Percentiles rank a stretch among this genome's conserved stretches.
phyloP scores from a whole-genome alignment of 2,329 filamentous ascomycete species.

The Aspergillus amoenus region DNA sequence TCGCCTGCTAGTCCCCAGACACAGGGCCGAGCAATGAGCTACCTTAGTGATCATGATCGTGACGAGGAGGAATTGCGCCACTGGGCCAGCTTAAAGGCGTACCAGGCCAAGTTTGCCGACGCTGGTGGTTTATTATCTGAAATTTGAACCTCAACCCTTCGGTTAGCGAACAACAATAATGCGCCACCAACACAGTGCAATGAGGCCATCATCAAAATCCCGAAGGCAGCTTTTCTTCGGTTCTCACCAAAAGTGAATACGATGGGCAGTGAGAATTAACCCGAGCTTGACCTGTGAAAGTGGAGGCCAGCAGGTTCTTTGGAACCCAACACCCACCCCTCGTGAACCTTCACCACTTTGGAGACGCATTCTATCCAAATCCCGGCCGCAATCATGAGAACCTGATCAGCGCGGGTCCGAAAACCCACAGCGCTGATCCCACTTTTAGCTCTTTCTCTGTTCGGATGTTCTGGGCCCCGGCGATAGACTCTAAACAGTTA shows the following conservation, averaged over 20 bases:
- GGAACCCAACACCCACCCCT: not conserved
- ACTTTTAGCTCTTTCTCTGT: not conserved
- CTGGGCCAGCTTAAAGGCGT: slow-evolving; percentile 78
- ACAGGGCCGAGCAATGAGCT: slow-evolving; percentile 34
- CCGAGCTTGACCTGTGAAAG: not conserved
- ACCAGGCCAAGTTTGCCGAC: slow-evolving; percentile 70
- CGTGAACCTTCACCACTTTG: not conserved
- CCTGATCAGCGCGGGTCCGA: not conserved
- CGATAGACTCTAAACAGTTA: not conserved
- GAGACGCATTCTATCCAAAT: no score
- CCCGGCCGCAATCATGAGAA: not conserved
- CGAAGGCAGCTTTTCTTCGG: not conserved
- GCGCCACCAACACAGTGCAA: not conserved
- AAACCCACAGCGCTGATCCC: no score
- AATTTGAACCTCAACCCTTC: slow-evolving; percentile 18
- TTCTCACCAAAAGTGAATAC: not conserved
- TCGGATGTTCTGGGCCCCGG: not conserved
- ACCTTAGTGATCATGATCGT: slow-evolving; percentile 51
- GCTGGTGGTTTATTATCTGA: slow-evolving; percentile 53
- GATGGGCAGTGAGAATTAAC: not conserved
- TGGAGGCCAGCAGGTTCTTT: not conserved
- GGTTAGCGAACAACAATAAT: not conserved
- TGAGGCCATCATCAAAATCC: no score
- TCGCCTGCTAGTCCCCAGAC: slow-evolving; percentile 29
- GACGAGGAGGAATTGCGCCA: slow-evolving; percentile 74